These are phyloP conservation scores for Huntiella decipiens DNA, from an alignment of 2,329 filamentous ascomycete species.

Conservation along the genomic window DNA sequence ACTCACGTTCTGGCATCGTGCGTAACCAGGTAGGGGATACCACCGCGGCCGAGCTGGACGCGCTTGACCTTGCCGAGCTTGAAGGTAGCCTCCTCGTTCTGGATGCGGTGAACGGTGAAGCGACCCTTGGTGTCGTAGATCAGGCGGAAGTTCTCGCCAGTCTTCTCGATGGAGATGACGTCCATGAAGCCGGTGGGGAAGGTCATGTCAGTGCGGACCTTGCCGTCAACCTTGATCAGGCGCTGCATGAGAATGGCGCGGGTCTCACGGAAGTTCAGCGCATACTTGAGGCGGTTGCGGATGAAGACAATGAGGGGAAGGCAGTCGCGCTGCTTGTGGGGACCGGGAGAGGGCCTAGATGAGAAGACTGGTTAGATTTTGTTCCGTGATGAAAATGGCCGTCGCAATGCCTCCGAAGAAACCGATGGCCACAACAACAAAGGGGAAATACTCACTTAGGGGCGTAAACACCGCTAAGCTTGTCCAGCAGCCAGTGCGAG, in stretches of 20 bases:
- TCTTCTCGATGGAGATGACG: constrained; percentile 98
- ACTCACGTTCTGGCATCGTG: constrained; percentile 99
- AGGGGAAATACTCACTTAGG: constrained; percentile 23
- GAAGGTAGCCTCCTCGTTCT: constrained; percentile 96
- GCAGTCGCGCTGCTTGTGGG: constrained; percentile 98
- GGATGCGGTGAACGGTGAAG: constrained; percentile 99
- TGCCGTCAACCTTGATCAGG: constrained; percentile 98
- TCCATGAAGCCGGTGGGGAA: constrained; percentile 99
- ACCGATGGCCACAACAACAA: background rate
- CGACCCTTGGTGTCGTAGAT: constrained; percentile 99
- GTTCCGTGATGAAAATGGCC: background rate
- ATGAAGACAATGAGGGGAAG: constrained; percentile 98
- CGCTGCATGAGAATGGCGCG: constrained; percentile 98
- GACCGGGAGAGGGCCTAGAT: constrained; percentile 51
- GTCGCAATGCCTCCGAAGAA: background rate
- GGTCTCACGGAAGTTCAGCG: constrained; percentile 94
- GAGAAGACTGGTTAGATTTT: constrained; percentile 1
- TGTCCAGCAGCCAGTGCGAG: constrained; percentile 99
- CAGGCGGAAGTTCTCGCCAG: constrained; percentile 99
- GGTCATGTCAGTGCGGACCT: constrained; percentile 96
- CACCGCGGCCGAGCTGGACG: constrained; percentile 96
- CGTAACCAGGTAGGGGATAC: constrained; percentile 99
- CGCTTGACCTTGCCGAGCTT: constrained; percentile 99
- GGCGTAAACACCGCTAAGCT: constrained; percentile 81
- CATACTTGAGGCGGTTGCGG: constrained; percentile 95